phyloP scores from a whole-genome alignment of 768 basidiomycete species.

The Leccinum subgranulosum region DNA sequence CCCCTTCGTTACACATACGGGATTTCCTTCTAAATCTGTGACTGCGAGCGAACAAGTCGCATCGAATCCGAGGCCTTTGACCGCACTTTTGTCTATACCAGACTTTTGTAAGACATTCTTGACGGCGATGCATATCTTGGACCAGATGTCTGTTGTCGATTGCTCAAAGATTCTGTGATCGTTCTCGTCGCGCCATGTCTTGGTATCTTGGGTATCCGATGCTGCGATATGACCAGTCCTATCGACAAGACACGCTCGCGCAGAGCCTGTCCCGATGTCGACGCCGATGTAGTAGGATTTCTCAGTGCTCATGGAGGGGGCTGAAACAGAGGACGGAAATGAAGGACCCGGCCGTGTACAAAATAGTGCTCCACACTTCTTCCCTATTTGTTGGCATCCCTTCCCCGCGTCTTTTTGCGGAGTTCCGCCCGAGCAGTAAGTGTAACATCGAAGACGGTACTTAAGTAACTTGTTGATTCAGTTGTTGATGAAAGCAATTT shows the following conservation, averaged over 20 bases:
- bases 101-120: constrained; percentile 60
- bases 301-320: constrained; percentile 33
- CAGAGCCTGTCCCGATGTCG: constrained; percentile 93
- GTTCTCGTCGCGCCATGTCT: constrained; percentile 76
- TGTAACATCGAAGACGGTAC: neutral
- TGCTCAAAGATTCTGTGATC: constrained; percentile 98
- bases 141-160: constrained; percentile 88
- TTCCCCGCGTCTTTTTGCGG: neutral
- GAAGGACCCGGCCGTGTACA: constrained; percentile 3
- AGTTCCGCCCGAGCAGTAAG: neutral
- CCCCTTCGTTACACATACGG: constrained; percentile 73
- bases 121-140: constrained; percentile 57
- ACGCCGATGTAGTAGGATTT: constrained; percentile 63
- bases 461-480: neutral
- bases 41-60: constrained; percentile 97
- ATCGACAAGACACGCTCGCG: constrained; percentile 78
- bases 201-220: constrained; percentile 77
- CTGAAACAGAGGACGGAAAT: neutral
- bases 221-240: constrained; percentile 67
- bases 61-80: constrained; percentile 92
- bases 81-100: constrained; percentile 49
- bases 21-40: constrained; percentile 65
- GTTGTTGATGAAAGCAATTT: neutral
- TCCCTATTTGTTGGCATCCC: neutral
- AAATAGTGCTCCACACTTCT: constrained; percentile 11